Percentiles rank a stretch among this genome's conserved stretches.
Evolutionary conservation across 2,329 filamentous ascomycete species (phyloP).

Genomic region (Arthrobotrys megalospora): DNA sequence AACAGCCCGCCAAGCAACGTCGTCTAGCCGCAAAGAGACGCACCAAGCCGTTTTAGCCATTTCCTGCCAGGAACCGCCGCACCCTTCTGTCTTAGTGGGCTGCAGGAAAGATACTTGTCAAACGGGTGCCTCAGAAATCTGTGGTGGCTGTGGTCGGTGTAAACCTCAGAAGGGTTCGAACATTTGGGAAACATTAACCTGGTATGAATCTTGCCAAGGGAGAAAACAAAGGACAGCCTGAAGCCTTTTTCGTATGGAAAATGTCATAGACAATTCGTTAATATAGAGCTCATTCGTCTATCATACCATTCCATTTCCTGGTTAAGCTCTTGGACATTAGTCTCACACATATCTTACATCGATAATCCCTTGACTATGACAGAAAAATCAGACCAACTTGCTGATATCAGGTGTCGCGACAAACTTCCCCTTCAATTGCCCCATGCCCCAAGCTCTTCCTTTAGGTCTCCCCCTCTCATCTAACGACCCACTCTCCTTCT

Average conservation of each 20-base stretch:
- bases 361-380: slow-evolving; percentile 8
- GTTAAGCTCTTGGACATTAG: not conserved
- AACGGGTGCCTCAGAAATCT: slow-evolving; percentile 9
- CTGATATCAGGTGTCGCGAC: slow-evolving; percentile 73
- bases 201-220: slow-evolving; percentile 1
- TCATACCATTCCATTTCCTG: not conserved
- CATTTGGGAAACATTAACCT: slow-evolving; percentile 7
- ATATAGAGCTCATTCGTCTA: slow-evolving; percentile 5
- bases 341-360: slow-evolving; percentile 51
- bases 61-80: not conserved
- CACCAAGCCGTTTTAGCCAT: slow-evolving; percentile 18
- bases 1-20: slow-evolving; percentile 12
- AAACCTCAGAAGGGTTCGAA: not conserved
- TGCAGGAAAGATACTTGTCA: slow-evolving; percentile 7
- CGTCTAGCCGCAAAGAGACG: slow-evolving; percentile 14
- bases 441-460: slow-evolving; percentile 71
- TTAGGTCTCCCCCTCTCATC: slow-evolving; percentile 63
- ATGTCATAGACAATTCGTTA: slow-evolving; percentile 18
- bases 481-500: slow-evolving; percentile 62
- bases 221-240: slow-evolving; percentile 5
- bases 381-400: slow-evolving; percentile 44
- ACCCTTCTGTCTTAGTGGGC: slow-evolving; percentile 12
- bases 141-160: slow-evolving; percentile 16
- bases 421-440: slow-evolving; percentile 76
- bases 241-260: slow-evolving; percentile 2